phyloP scores from a whole-genome alignment of 805 yeast genomes.

The Lipomyces chichibuensis region DNA sequence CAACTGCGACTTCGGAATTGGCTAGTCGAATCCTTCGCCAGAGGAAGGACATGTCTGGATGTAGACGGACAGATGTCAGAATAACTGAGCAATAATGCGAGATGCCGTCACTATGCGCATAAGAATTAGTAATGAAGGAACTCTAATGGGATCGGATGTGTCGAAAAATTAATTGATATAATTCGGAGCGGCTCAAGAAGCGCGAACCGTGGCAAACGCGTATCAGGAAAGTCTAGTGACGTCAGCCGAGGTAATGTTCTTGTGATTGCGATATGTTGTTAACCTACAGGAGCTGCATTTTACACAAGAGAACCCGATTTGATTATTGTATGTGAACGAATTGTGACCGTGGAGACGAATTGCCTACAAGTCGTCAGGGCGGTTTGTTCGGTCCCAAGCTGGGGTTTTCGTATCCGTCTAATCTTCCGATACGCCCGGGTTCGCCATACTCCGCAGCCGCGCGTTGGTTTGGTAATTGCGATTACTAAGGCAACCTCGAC shows the following conservation, averaged over 20 bases:
- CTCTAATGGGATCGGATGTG: background rate
- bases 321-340: too few relatives aligned
- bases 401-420: too few relatives aligned
- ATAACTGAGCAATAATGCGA: background rate
- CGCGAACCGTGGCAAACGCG: background rate
- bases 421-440: too few relatives aligned
- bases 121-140: background rate
- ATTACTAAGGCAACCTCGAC: background rate
- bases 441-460: too few relatives aligned
- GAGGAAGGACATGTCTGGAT: constrained; percentile 1
- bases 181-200: background rate
- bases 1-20: background rate
- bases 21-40: background rate
- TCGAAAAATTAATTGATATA: background rate
- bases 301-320: too few relatives aligned
- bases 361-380: too few relatives aligned
- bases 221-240: background rate
- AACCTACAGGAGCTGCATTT: too few relatives aligned
- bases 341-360: too few relatives aligned
- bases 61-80: background rate
- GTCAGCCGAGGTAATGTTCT: background rate
- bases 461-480: background rate
- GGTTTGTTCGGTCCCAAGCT: too few relatives aligned
- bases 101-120: background rate
- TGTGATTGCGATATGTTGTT: background rate